phyloP scores from a whole-genome alignment of 192 early-diverging fungal genomes.

The Umbelopsis ramanniana region DNA sequence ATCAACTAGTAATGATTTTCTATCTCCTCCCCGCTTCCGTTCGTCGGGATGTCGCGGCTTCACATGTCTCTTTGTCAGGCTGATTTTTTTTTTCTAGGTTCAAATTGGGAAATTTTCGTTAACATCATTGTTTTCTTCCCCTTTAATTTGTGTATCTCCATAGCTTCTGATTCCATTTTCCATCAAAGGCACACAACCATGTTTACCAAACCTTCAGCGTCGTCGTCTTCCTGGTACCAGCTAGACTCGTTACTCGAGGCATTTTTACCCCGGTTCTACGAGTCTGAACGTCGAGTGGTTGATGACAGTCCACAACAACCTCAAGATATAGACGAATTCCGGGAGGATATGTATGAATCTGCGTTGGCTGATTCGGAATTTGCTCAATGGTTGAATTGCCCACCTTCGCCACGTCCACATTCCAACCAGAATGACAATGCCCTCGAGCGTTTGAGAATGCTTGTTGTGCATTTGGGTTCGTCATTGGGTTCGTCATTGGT shows the following conservation, averaged over 20 bases:
- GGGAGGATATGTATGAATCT: constrained; percentile 10
- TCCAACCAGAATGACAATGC: background rate
- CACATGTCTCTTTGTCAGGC: constrained; percentile 15
- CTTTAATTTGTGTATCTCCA: background rate
- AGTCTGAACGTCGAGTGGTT: background rate
- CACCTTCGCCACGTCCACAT: background rate
- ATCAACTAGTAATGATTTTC: background rate
- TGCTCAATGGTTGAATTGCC: constrained; percentile 12
- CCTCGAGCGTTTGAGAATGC: constrained; percentile 1
- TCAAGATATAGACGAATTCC: background rate
- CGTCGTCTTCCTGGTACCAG: constrained; percentile 4
- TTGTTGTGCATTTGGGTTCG: background rate
- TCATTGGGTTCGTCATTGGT: background rate
- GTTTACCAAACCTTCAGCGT: background rate
- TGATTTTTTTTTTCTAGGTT: too few species aligned
- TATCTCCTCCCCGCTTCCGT: background rate
- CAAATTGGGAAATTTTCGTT: background rate
- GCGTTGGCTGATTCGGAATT: constrained; percentile 18
- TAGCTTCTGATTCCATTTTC: background rate
- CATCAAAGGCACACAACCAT: background rate
- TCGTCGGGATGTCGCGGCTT: background rate
- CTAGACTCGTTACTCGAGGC: background rate
- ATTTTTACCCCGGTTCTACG: constrained; percentile 10
- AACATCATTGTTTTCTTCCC: background rate
- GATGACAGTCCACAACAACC: background rate